Conservation (phyloP, 1,284 basidiomycete species). For the Sporisorium graminicola region DNA sequence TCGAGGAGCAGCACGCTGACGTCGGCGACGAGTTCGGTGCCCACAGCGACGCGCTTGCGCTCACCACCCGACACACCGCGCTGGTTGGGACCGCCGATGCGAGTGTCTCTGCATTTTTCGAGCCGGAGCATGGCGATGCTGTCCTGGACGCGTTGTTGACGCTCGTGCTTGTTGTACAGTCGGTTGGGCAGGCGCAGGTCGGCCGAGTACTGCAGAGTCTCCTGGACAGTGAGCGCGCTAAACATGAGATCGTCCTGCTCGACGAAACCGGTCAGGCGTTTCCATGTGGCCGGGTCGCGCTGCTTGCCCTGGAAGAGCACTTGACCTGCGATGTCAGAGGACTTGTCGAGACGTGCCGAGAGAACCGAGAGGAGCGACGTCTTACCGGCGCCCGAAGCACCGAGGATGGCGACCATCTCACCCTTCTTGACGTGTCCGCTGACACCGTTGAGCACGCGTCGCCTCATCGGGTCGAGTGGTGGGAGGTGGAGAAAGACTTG, state of each 20-base stretch:
- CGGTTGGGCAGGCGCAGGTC: conserved; percentile 46
- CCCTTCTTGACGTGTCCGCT: conserved; percentile 51
- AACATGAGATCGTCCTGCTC: conserved; percentile 62
- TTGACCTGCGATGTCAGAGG: conserved; percentile 47
- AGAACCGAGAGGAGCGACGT: conserved; percentile 59
- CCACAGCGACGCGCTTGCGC: conserved; percentile 52
- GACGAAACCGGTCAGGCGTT: conserved; percentile 56
- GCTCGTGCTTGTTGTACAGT: conserved; percentile 41
- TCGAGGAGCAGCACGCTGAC: conserved; percentile 54
- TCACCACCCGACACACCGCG: conserved; percentile 61
- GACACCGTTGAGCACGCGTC: conserved; percentile 49
- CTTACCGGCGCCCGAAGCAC: conserved; percentile 59
- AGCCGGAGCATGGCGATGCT: conserved; percentile 55
- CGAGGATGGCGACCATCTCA: conserved; percentile 56
- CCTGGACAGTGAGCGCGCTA: conserved; percentile 51
- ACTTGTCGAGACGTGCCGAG: conserved; percentile 47
- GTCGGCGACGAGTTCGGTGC: conserved; percentile 47
- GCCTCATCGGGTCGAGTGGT: conserved; percentile 36
- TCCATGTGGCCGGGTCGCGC: conserved; percentile 57
- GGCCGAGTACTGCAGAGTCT: conserved; percentile 56
- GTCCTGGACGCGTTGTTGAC: conserved; percentile 50
- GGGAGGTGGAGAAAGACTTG: conserved; percentile 41
- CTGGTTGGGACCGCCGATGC: conserved; percentile 46
- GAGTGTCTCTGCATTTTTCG: conserved; percentile 48
- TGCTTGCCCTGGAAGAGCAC: conserved; percentile 44